Evolutionary conservation across 2,329 filamentous ascomycete species (phyloP).

Genomic region (Xylaria sp.): DNA sequence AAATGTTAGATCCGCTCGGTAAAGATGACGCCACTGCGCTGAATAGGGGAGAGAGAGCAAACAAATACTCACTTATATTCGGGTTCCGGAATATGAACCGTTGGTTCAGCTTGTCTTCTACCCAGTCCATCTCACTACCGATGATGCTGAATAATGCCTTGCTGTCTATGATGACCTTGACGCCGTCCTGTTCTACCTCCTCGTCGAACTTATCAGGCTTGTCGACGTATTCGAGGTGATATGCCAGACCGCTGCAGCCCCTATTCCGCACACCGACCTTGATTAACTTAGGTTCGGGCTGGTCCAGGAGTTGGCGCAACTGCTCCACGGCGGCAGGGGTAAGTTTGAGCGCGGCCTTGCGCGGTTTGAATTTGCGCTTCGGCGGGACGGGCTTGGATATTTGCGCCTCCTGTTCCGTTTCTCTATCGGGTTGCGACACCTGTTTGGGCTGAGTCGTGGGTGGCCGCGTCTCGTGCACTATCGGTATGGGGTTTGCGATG

Average conservation of each 20-base stretch:
- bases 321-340: constrained; percentile 76
- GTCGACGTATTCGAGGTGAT: constrained; percentile 92
- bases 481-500: constrained; percentile 44
- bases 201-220: constrained; percentile 86
- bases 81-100: constrained; percentile 94
- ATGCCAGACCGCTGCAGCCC: constrained; percentile 88
- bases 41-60: too few relatives aligned
- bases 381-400: constrained; percentile 56
- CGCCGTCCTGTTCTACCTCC: constrained; percentile 88
- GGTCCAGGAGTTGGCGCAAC: constrained; percentile 68
- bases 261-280: constrained; percentile 90
- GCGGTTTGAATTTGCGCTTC: constrained; percentile 65
- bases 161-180: constrained; percentile 92
- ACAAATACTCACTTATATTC: constrained; percentile 78
- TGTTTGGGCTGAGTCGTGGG: constrained; percentile 26
- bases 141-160: constrained; percentile 98
- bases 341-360: constrained; percentile 88
- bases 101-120: constrained; percentile 89
- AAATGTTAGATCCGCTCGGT: constrained; percentile 29
- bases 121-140: constrained; percentile 98
- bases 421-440: constrained; percentile 33
- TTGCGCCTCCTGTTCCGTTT: constrained; percentile 61
- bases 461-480: constrained; percentile 49
- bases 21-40: not conserved
- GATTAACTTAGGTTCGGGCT: constrained; percentile 87